Conservation (phyloP, 305 asterid species). For the Fraxinus velutina region DNA sequence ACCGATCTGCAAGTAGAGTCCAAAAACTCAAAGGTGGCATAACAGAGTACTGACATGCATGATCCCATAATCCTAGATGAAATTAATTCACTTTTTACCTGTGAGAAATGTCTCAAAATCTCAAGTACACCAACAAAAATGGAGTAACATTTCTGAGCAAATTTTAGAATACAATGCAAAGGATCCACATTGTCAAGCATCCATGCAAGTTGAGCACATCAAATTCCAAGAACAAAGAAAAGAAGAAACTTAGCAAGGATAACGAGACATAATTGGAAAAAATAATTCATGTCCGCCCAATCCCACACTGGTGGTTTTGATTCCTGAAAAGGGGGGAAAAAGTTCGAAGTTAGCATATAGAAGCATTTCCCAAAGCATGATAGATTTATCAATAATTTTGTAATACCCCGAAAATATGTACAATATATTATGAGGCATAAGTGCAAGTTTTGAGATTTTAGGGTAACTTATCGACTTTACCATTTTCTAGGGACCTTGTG, state of each 20-base stretch:
- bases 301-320: slow-evolving; percentile 8
- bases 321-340: background rate
- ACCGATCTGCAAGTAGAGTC: slow-evolving; percentile 37
- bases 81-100: slow-evolving; percentile 35
- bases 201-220: slow-evolving; percentile 28
- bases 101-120: slow-evolving; percentile 32
- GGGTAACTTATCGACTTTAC: too few species aligned
- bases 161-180: slow-evolving; percentile 23
- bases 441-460: too few species aligned
- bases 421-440: too few species aligned
- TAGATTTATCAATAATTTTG: background rate
- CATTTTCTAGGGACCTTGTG: too few species aligned
- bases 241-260: slow-evolving; percentile 8
- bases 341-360: background rate
- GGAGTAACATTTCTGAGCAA: slow-evolving; percentile 18
- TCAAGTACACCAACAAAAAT: slow-evolving; percentile 34
- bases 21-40: slow-evolving; percentile 22
- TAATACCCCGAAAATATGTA: too few species aligned
- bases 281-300: background rate
- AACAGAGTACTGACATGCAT: slow-evolving; percentile 14
- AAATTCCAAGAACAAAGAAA: slow-evolving; percentile 13
- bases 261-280: background rate
- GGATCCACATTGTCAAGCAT: slow-evolving; percentile 44
- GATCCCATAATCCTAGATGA: slow-evolving; percentile 16
- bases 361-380: background rate